A percentile compares a stretch with the other conserved stretches of the same genome.
These are phyloP conservation scores for Microdochium trichocladiopsis DNA, from an alignment of 2,329 filamentous ascomycete genomes.

Conservation along the genomic window DNA sequence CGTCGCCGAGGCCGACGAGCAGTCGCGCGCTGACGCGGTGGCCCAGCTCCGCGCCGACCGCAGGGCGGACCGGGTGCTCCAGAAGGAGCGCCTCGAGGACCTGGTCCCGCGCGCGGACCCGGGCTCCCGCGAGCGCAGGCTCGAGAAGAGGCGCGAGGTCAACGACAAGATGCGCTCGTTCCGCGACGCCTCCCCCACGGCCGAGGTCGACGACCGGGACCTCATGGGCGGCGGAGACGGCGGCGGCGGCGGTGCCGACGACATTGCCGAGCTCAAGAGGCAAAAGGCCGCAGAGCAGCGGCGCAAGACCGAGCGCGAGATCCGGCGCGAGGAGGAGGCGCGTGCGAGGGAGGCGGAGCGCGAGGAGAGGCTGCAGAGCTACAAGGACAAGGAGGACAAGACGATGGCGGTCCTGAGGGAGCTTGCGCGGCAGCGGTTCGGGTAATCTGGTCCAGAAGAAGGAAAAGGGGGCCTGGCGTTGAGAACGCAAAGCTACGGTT, in stretches of 20 bases:
- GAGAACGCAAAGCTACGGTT: no score
- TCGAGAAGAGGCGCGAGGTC: constrained; percentile 76
- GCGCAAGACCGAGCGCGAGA: constrained; percentile 78
- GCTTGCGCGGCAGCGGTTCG: constrained; percentile 74
- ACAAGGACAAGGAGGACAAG: constrained; percentile 71
- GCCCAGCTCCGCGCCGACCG: constrained; percentile 49
- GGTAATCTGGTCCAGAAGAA: constrained; percentile 26
- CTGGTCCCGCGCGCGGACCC: constrained; percentile 75
- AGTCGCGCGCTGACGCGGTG: constrained; percentile 29
- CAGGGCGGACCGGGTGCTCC: constrained; percentile 54
- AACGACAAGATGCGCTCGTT: constrained; percentile 71
- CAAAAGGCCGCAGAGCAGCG: constrained; percentile 58
- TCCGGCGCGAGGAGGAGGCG: constrained; percentile 72
- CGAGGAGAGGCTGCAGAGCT: constrained; percentile 65
- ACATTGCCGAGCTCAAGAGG: constrained; percentile 61
- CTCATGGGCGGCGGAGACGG: constrained; percentile 62
- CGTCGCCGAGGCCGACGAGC: constrained; percentile 36
- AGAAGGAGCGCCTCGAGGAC: constrained; percentile 73
- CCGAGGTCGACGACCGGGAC: constrained; percentile 58
- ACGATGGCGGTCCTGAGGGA: constrained; percentile 77
- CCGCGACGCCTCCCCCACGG: constrained; percentile 55
- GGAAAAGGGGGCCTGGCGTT: no score
- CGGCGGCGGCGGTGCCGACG: constrained; percentile 31
- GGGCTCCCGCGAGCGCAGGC: constrained; percentile 71
- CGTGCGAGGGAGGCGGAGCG: constrained; percentile 71